Conservation (phyloP, 768 basidiomycete species). For the Boletus coccyginus region DNA sequence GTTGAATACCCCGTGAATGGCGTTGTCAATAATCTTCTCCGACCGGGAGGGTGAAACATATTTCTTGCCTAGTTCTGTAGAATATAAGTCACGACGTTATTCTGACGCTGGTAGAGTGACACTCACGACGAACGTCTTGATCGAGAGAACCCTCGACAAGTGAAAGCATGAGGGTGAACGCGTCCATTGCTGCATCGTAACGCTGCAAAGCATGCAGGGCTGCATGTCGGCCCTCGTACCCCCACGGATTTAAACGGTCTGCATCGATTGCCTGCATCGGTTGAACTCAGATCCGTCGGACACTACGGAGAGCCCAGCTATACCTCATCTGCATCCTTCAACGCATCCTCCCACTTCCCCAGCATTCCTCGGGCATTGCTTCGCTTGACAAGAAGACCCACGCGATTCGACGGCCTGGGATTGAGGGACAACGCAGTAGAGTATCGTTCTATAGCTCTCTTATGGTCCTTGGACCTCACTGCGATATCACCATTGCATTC, state of each 20-base stretch:
- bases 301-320: accelerated
- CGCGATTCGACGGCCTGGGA: no score
- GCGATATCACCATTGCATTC: constrained; percentile 1
- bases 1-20: not conserved
- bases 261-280: not conserved
- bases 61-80: not conserved
- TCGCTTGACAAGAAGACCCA: constrained; percentile 4
- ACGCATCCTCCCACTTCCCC: constrained; percentile 2
- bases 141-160: not conserved
- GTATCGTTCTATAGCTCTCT: constrained; percentile 3
- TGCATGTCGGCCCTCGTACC: not conserved
- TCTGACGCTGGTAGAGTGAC: accelerated
- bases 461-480: not conserved
- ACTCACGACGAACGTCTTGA: not conserved
- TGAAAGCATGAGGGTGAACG: not conserved
- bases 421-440: constrained; percentile 2
- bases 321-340: constrained; percentile 16
- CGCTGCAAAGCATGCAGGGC: not conserved
- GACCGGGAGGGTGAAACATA: not conserved
- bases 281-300: not conserved
- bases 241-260: not conserved
- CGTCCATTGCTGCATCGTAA: not conserved
- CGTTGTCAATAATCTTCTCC: not conserved
- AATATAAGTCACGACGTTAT: not conserved
- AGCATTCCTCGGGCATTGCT: not conserved